Conservation (phyloP, 768 basidiomycete species). For the Boletus rubropictus region DNA sequence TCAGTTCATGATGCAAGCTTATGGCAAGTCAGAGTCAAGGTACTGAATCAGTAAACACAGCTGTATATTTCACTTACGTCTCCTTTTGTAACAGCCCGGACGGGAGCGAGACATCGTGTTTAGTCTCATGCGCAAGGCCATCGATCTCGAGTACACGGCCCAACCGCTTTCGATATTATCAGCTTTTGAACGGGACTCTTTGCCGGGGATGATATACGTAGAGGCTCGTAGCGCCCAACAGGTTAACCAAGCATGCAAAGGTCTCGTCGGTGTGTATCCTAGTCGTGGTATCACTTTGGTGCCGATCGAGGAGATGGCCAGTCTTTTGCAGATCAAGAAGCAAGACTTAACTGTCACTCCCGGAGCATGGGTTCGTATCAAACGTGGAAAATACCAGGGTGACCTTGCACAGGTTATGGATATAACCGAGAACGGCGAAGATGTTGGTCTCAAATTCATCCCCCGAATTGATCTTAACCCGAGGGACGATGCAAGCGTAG, state of each 20-base stretch:
- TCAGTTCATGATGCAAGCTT: constrained; percentile 92
- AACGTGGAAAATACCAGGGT: constrained; percentile 87
- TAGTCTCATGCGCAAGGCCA: constrained; percentile 90
- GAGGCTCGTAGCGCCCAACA: constrained; percentile 87
- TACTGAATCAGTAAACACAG: constrained; percentile 28
- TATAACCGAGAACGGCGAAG: constrained; percentile 88
- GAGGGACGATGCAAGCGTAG: constrained; percentile 65
- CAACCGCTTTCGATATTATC: constrained; percentile 83
- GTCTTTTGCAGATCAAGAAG: constrained; percentile 91
- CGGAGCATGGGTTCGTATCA: constrained; percentile 93
- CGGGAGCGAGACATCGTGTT: constrained; percentile 91
- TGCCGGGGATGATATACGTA: constrained; percentile 94
- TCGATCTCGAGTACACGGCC: constrained; percentile 74
- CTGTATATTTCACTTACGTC: not conserved
- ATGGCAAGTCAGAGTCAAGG: constrained; percentile 95
- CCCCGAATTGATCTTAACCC: constrained; percentile 98
- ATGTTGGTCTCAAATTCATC: constrained; percentile 87
- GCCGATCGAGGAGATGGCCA: constrained; percentile 97
- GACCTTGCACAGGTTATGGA: constrained; percentile 96
- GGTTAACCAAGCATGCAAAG: constrained; percentile 78
- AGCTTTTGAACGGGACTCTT: constrained; percentile 92
- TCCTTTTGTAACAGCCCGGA: constrained; percentile 53
- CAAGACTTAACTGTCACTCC: constrained; percentile 78
- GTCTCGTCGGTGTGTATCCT: constrained; percentile 89
- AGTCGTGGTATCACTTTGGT: constrained; percentile 79